These are phyloP conservation scores for Podila horticola DNA, from an alignment of 192 early-diverging fungal genomes.

Conservation along the genomic window DNA sequence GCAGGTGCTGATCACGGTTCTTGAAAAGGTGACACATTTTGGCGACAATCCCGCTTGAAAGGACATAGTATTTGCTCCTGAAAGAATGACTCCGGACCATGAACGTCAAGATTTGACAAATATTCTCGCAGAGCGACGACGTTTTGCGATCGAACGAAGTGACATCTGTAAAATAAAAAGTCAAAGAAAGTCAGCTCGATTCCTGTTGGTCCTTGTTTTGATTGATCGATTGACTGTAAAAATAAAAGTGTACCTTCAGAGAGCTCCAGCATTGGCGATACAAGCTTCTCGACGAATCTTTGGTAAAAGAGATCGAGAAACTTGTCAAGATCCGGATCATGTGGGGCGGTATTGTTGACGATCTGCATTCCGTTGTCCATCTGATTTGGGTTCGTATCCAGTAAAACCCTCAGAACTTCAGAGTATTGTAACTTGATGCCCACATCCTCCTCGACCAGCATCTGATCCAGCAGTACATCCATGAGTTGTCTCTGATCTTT, in stretches of 20 bases:
- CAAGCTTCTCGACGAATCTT: constrained; percentile 63
- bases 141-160: constrained; percentile 28
- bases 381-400: constrained; percentile 69
- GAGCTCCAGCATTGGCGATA: constrained; percentile 71
- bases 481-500: constrained; percentile 62
- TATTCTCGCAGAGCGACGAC: constrained; percentile 61
- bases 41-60: constrained; percentile 67
- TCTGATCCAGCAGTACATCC: constrained; percentile 69
- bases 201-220: constrained; percentile 6
- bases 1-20: constrained; percentile 73
- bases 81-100: constrained; percentile 76
- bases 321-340: constrained; percentile 73
- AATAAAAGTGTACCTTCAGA: constrained; percentile 46
- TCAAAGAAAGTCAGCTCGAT: background rate
- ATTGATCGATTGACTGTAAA: constrained; percentile 22
- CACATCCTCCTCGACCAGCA: constrained; percentile 68
- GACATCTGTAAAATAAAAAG: constrained; percentile 13
- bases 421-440: constrained; percentile 74
- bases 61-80: constrained; percentile 81
- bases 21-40: constrained; percentile 75
- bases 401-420: constrained; percentile 78
- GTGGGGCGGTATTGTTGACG: constrained; percentile 20
- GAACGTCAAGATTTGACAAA: constrained; percentile 85
- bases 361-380: constrained; percentile 40
- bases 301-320: constrained; percentile 87